phyloP scores from a whole-genome alignment of 345 rosid species.

The Eucalyptus cloeziana region DNA sequence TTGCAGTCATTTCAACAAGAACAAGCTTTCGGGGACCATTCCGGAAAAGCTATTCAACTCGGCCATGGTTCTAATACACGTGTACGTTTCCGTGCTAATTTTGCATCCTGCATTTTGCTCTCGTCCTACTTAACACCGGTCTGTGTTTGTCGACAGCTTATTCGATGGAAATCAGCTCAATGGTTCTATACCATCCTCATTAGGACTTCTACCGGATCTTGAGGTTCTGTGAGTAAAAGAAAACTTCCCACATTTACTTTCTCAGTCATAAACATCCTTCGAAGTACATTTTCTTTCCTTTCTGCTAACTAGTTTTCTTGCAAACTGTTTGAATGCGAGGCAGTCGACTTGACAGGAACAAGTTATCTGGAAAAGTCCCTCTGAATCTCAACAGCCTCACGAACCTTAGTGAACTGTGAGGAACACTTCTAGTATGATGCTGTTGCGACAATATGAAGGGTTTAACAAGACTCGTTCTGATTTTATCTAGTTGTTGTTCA shows the following conservation, averaged over 20 bases:
- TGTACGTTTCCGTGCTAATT: slow-evolving; percentile 38
- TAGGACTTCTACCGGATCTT: slow-evolving; percentile 68
- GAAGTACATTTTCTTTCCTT: not conserved
- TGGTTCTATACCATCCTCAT: slow-evolving; percentile 59
- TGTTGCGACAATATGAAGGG: not conserved
- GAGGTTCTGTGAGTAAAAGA: slow-evolving; percentile 91
- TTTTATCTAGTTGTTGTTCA: slow-evolving; percentile 1
- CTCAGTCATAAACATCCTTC: not conserved
- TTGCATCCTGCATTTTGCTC: not conserved
- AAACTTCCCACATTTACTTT: not conserved
- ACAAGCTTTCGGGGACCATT: slow-evolving; percentile 84
- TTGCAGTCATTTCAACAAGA: slow-evolving; percentile 92
- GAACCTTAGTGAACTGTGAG: slow-evolving; percentile 70
- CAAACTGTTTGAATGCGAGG: not conserved
- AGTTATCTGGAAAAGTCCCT: slow-evolving; percentile 50
- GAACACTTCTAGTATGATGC: not conserved
- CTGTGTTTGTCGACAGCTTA: slow-evolving; percentile 24
- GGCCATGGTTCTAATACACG: slow-evolving; percentile 70
- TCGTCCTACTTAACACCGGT: not conserved
- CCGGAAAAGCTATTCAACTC: slow-evolving; percentile 63
- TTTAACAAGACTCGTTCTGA: not conserved
- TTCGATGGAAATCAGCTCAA: slow-evolving; percentile 77
- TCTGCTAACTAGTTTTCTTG: not conserved
- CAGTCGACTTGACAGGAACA: slow-evolving; percentile 95
- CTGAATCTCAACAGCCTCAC: slow-evolving; percentile 68